phyloP scores from a whole-genome alignment of 192 early-diverging fungal genomes.

The Dissophora globulifera region DNA sequence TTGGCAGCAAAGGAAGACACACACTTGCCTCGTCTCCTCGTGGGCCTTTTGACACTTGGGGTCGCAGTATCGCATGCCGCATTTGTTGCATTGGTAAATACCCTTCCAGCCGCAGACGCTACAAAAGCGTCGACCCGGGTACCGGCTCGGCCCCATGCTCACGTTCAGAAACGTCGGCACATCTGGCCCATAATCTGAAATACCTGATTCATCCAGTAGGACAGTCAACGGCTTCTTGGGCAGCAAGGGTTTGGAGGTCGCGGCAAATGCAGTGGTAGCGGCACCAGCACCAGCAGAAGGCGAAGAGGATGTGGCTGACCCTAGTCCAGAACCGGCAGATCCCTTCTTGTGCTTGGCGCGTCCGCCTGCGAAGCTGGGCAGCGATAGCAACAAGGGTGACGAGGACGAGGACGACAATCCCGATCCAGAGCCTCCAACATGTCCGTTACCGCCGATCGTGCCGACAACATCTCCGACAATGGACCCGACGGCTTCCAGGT shows the following conservation, averaged over 20 bases:
- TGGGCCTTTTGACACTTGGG: slow-evolving; percentile 67
- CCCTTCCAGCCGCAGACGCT: slow-evolving; percentile 73
- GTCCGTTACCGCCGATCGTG: no score
- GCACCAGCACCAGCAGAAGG: no score
- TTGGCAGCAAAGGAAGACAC: not conserved
- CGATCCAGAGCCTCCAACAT: no score
- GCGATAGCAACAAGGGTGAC: no score
- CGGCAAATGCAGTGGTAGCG: no score
- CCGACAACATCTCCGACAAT: slow-evolving; percentile 19
- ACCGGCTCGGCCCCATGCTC: slow-evolving; percentile 44
- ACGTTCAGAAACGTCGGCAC: slow-evolving; percentile 52
- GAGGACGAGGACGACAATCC: no score
- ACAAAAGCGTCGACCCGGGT: slow-evolving; percentile 66
- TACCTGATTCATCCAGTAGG: slow-evolving; percentile 35
- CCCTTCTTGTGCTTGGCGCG: no score
- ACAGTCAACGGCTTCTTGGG: slow-evolving; percentile 35
- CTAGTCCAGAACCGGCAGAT: no score
- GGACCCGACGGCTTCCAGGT: slow-evolving; percentile 4
- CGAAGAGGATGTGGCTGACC: no score
- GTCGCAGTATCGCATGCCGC: slow-evolving; percentile 76
- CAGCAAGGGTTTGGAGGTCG: slow-evolving; percentile 35
- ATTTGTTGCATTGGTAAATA: slow-evolving; percentile 67
- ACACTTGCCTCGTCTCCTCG: slow-evolving; percentile 65
- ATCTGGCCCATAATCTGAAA: not conserved
- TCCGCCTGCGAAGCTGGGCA: no score